Percentiles rank a stretch among this genome's conserved stretches.
phyloP scores from a whole-genome alignment of 176 grass and related monocot genomes.

The Phyllostachys edulis region DNA sequence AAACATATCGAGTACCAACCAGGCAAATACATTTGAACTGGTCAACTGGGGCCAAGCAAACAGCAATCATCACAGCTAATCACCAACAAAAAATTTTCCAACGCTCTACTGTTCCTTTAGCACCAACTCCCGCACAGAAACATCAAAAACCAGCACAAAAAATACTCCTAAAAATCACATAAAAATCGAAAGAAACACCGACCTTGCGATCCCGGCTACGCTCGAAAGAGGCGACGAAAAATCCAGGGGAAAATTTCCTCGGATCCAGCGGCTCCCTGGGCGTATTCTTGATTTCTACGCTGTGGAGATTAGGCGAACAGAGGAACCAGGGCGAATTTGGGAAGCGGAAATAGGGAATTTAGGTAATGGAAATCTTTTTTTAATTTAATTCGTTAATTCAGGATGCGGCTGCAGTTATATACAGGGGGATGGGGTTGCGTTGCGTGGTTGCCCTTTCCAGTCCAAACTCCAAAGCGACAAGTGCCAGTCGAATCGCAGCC shows the following conservation, averaged over 20 bases:
- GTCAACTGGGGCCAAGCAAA: neutral
- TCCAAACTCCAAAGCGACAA: conserved; percentile 11
- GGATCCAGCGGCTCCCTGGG: neutral
- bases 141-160: neutral
- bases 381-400: neutral
- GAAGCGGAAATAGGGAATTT: neutral
- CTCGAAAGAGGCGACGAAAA: neutral
- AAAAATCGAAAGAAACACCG: conserved; percentile 8
- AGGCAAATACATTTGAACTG: neutral
- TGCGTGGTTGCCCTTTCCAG: neutral
- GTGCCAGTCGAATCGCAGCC: neutral
- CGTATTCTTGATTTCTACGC: neutral
- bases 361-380: neutral
- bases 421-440: neutral
- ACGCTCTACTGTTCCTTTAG: neutral
- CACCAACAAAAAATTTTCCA: neutral
- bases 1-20: neutral
- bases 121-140: neutral
- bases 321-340: neutral
- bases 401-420: neutral
- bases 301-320: conserved; percentile 18
- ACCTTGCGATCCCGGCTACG: conserved; percentile 8
- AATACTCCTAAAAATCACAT: neutral
- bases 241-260: neutral
- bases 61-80: neutral